Evolutionary conservation across 164 flowering plant species (phyloP), one percentile per base, ranked within the genome.

Genomic region (Magnolia sinica): DNA sequence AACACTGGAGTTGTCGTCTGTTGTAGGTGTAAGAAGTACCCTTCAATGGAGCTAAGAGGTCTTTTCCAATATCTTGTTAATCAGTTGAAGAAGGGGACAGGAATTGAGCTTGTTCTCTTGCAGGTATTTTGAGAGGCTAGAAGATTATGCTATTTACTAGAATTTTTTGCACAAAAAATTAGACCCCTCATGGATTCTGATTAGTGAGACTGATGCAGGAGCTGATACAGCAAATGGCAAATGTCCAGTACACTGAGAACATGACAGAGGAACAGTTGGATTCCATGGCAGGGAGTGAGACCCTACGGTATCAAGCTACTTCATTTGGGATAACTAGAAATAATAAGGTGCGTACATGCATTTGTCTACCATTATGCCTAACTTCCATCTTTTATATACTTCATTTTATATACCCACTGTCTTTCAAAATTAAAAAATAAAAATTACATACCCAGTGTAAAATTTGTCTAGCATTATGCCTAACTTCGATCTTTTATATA

Each of bases 201-300:
- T 11, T 73, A 66, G 64, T 72, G 8, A 82, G 67, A 24, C 50
- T 74, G 68, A 50, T 79, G 31, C 89, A 96, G 98, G 99, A 96
- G 79, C 96, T 96, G 70, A 89, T 94, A 70, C 99, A 96, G 75
- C 99, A 96, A 86, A 96, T 96, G 99, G 99, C 99, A 67, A 96
- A 96, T 88, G 96, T 96, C 45, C 99, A 92, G 55, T 96, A 89
- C 82, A 96, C 98, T 0, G 99, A 96, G 80, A 96, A 96, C 87
- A 87, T 96, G 87, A 94, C 99, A 2, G 98, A 96, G 82, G 99
- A 96, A 29, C 99, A 96, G 85, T 79, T 94, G 80, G 99, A 96
- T 89, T 94, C 99, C 70, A 96, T 96, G 99, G 98, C 98, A 66
- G 99, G 98, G 69, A 88, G 99, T 83, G 99, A 96, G 81, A 92